These are phyloP conservation scores for Solanum megistacrolobum DNA, from an alignment of 257 asterid genomes.

Conservation along the genomic window DNA sequence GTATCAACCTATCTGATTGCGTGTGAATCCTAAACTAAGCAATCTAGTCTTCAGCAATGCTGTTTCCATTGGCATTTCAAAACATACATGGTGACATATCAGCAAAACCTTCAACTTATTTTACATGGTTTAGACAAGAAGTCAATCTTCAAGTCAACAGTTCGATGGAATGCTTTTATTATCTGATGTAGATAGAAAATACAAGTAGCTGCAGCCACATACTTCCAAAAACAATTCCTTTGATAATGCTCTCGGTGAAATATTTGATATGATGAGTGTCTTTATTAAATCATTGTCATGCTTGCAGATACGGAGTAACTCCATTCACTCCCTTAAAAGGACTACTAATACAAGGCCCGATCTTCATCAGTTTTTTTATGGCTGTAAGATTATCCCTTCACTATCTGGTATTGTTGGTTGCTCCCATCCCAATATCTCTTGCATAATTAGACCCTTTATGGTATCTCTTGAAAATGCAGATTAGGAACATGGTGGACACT, in stretches of 20 bases:
- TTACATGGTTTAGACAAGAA: neutral
- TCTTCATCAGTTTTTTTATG: conserved; percentile 71
- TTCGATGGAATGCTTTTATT: neutral
- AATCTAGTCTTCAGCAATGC: neutral
- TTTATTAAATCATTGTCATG: neutral
- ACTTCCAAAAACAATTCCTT: neutral
- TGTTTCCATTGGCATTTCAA: neutral
- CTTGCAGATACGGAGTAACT: conserved; percentile 76
- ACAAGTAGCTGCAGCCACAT: neutral
- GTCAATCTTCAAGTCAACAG: neutral
- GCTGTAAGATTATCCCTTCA: conserved; percentile 57
- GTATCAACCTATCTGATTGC: neutral
- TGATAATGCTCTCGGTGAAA: neutral
- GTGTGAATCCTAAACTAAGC: neutral
- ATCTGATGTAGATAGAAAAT: neutral
- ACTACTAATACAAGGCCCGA: conserved; percentile 66
- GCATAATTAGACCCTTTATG: neutral
- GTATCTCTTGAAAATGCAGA: conserved; percentile 26
- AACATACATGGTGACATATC: neutral
- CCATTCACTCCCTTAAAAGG: conserved; percentile 85
- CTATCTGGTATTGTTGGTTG: neutral
- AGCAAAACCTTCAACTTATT: neutral
- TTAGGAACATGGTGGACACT: conserved; percentile 66
- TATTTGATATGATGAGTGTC: neutral
- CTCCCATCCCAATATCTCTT: neutral